A percentile compares a stretch with the other conserved stretches of the same genome.
These are phyloP conservation scores for Arthroderma sp. DNA, from an alignment of 2,329 filamentous ascomycete species.

Conservation along the genomic window DNA sequence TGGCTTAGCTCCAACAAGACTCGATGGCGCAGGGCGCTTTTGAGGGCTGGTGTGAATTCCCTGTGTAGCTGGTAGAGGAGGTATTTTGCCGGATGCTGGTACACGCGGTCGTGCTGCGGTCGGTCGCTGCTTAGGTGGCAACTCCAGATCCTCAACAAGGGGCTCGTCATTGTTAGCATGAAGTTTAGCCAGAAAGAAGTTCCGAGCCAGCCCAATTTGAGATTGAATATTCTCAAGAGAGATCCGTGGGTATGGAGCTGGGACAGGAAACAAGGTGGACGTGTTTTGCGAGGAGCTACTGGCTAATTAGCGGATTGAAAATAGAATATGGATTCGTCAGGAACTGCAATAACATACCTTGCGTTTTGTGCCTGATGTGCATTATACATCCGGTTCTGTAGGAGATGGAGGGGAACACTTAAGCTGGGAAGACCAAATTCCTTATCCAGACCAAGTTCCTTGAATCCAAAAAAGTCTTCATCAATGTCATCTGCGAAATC, in stretches of 20 bases:
- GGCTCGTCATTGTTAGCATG: slow-evolving; percentile 71
- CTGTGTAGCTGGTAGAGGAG: slow-evolving; percentile 15
- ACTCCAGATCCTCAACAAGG: slow-evolving; percentile 83
- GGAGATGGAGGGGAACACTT: slow-evolving; percentile 81
- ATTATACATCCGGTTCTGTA: slow-evolving; percentile 80
- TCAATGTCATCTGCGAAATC: slow-evolving; percentile 97
- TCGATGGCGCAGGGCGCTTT: slow-evolving; percentile 8
- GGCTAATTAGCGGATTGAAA: neutral
- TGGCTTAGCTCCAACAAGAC: slow-evolving; percentile 14
- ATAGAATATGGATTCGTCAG: neutral
- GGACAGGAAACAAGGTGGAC: slow-evolving; percentile 49
- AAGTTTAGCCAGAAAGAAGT: slow-evolving; percentile 83
- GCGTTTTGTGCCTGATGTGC: slow-evolving; percentile 67
- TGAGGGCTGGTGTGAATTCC: slow-evolving; percentile 6
- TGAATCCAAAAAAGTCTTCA: slow-evolving; percentile 98
- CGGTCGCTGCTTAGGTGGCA: slow-evolving; percentile 75
- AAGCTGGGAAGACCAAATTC: slow-evolving; percentile 81
- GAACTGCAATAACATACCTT: slow-evolving; percentile 28
- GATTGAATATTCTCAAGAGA: slow-evolving; percentile 62
- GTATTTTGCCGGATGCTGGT: slow-evolving; percentile 35
- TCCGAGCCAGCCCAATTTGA: slow-evolving; percentile 77
- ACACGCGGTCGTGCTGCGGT: slow-evolving; percentile 31
- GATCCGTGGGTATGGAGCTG: slow-evolving; percentile 61
- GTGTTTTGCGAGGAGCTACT: slow-evolving; percentile 32
- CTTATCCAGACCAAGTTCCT: slow-evolving; percentile 78